A percentile compares a stretch with the other conserved stretches of the same genome.
phyloP scores from a whole-genome alignment of 2,329 filamentous ascomycete genomes.

The Talaromyces amestolkiae region DNA sequence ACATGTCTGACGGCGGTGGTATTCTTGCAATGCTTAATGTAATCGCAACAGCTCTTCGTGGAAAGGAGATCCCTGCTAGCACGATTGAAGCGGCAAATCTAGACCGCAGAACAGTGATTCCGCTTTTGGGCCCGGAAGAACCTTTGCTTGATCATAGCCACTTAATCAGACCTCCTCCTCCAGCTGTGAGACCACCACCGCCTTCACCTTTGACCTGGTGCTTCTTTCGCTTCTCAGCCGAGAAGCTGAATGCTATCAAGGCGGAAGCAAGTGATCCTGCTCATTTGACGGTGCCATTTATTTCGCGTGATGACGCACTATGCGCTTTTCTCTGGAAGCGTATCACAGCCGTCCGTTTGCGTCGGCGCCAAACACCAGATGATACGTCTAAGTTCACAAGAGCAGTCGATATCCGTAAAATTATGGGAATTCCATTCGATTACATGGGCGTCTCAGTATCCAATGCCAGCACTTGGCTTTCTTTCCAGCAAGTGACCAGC shows the following conservation, averaged over 20 bases:
- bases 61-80: conserved; percentile 4
- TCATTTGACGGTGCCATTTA: conserved; percentile 20
- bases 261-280: conserved; percentile 22
- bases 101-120: conserved; percentile 29
- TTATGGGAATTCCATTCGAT: conserved; percentile 9
- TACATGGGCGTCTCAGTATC: conserved; percentile 13
- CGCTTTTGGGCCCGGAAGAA: conserved; percentile 24
- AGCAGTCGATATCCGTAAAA: conserved; percentile 11
- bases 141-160: conserved; percentile 35
- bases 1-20: conserved; percentile 21
- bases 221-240: conserved; percentile 25
- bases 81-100: conserved; percentile 25
- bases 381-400: conserved; percentile 10
- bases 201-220: conserved; percentile 22
- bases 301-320: conserved; percentile 13
- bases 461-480: conserved; percentile 12
- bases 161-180: conserved; percentile 28
- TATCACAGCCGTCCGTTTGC: not conserved
- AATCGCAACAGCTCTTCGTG: conserved; percentile 9
- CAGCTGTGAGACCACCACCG: conserved; percentile 25
- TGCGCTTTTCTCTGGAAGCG: conserved; percentile 16
- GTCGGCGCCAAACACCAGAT: not conserved
- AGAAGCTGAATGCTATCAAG: conserved; percentile 21
- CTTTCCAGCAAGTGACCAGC: conserved; percentile 3
- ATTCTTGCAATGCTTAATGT: conserved; percentile 1